Evolutionary conservation across 2,329 filamentous ascomycete genomes (phyloP), one percentile per base, ranked within the genome.

Genomic region (Diaporthe sp.): DNA sequence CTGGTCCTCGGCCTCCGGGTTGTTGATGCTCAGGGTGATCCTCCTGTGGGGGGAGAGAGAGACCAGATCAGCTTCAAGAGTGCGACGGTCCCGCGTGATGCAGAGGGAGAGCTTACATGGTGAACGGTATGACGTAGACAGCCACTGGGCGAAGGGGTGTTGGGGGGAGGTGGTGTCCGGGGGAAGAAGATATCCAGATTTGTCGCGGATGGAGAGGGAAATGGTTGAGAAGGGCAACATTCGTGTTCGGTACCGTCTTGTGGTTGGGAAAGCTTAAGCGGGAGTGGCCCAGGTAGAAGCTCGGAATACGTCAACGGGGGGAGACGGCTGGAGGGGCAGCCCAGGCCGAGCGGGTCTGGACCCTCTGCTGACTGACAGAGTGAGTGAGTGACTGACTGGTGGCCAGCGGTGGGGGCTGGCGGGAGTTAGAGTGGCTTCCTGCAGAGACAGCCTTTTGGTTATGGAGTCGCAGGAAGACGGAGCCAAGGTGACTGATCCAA

Each of bases 1-100:
- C 77, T 92, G 90, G 82, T 95, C 93, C 81, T 85, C 85, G 77
- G 91, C 88, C 81, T 94, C 91, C 77, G 93, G 91, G 77, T 93
- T 93, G 81, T 93, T 93, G 82, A 97, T 94, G 83, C 91, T 94
- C 84, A 98, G 91, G 70, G 95, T 97, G 85, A 97, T 93, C 84
- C 92, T 94, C 95, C 95, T 98, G 30, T n/a, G n/a, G n/a, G n/a
- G n/a, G n/a, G 75, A 97, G 30, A 75, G 7, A 44, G 53, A 22
- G 50, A 53, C 53, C 70, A 61, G 75, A 76, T 63, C 75, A 80
- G 75, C 47, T 39, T 53, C 37, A 74, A 19, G 27, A 30, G 10
- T 44, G 51, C 53, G 53, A 50, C 22, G 32, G 55, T 51, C 44
- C 30, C 44, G 69, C 56, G 32, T 7, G 69, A 22, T 19, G 25